phyloP scores from a whole-genome alignment of 345 rosid species.

The Citrus trifoliata region DNA sequence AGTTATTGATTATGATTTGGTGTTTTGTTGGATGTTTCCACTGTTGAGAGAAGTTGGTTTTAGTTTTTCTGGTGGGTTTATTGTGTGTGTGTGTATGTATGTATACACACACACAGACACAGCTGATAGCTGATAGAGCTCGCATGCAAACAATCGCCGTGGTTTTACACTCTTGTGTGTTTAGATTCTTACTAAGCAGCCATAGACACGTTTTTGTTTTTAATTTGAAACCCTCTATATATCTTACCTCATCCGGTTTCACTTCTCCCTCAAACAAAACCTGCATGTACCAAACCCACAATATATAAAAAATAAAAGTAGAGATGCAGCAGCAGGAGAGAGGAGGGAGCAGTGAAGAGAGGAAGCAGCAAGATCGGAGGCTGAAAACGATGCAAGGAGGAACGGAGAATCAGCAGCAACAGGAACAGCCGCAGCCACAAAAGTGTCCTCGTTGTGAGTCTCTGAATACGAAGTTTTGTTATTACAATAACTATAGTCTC shows the following conservation, averaged over 20 bases:
- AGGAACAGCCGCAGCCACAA: slow-evolving; percentile 22
- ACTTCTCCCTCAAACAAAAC: neutral
- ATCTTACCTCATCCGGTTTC: slow-evolving; percentile 4
- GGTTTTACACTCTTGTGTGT: slow-evolving; percentile 1
- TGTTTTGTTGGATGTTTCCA: neutral
- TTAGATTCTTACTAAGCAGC: slow-evolving; percentile 1
- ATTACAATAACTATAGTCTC: slow-evolving; percentile 68
- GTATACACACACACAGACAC: too few relatives aligned
- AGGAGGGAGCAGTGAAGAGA: slow-evolving; percentile 14
- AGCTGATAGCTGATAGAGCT: neutral
- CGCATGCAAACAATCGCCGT: slow-evolving; percentile 16
- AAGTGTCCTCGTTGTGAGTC: slow-evolving; percentile 73
- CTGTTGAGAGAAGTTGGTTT: slow-evolving; percentile 9
- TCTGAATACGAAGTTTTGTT: slow-evolving; percentile 63
- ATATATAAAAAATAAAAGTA: neutral
- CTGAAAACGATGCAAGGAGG: slow-evolving; percentile 21
- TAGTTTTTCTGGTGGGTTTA: slow-evolving; percentile 6
- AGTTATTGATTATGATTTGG: slow-evolving; percentile 8
- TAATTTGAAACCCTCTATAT: neutral
- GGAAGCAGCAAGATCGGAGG: slow-evolving; percentile 34
- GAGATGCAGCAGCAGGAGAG: slow-evolving; percentile 35
- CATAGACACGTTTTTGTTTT: slow-evolving; percentile 19
- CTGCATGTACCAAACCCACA: slow-evolving; percentile 22
- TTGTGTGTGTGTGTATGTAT: too few relatives aligned
- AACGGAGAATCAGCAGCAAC: slow-evolving; percentile 13